These are phyloP conservation scores for Backusella psychrophila DNA, from an alignment of 192 early-diverging fungal species.

Conservation along the genomic window DNA sequence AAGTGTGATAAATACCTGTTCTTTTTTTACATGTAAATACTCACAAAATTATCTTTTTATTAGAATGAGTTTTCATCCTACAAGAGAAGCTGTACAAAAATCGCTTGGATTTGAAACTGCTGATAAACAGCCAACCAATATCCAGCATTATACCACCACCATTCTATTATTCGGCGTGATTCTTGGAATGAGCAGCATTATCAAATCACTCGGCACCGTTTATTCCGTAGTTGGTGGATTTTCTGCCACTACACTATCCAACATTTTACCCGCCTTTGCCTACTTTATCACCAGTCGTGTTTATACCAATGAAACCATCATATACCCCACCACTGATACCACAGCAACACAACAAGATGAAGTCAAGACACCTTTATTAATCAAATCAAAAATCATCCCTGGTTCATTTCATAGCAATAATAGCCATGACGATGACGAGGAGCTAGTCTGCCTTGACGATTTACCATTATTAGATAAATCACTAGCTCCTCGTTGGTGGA, in stretches of 20 bases:
- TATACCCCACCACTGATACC: neutral
- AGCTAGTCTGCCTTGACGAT: neutral
- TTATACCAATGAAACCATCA: neutral
- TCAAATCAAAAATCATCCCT: neutral
- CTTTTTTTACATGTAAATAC: neutral
- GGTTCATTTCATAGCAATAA: neutral
- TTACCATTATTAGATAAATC: neutral
- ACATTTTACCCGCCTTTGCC: conserved; percentile 46
- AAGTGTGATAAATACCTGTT: conserved; percentile 3
- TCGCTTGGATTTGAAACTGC: conserved; percentile 40
- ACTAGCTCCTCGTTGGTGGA: conserved; percentile 23
- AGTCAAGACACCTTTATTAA: conserved; percentile 1
- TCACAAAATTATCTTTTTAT: neutral
- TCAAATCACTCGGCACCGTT: conserved; percentile 41
- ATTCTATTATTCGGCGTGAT: conserved; percentile 33
- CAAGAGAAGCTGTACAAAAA: conserved; percentile 46
- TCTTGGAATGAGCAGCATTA: conserved; percentile 30
- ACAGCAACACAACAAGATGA: neutral
- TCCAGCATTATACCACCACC: conserved; percentile 39
- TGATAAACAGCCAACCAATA: conserved; percentile 28
- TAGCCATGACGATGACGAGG: neutral
- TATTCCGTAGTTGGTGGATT: conserved; percentile 52
- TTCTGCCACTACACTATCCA: conserved; percentile 46
- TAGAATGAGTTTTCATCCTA: conserved; percentile 43
- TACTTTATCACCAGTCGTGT: conserved; percentile 41